A percentile compares a stretch with the other conserved stretches of the same genome.
These are phyloP conservation scores for Termitomyces sp. DNA, from an alignment of 768 basidiomycete species.

Conservation along the genomic window DNA sequence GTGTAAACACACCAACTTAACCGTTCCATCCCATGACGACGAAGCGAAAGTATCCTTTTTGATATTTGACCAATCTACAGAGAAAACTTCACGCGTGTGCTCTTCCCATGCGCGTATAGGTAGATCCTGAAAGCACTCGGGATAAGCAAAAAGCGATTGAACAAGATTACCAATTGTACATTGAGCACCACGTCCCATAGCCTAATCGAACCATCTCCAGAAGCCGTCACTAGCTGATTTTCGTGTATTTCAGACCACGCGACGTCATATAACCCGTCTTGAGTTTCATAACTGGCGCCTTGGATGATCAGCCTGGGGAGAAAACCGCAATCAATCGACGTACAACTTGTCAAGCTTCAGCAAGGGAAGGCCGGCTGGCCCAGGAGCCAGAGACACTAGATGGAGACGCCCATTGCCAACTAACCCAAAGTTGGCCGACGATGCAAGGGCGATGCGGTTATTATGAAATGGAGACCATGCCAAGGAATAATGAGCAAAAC, in stretches of 20 bases:
- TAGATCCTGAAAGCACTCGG: constrained; percentile 57
- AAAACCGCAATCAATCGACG: constrained; percentile 28
- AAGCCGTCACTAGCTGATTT: constrained; percentile 87
- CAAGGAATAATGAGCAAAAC: constrained; percentile 79
- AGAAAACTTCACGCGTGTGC: constrained; percentile 90
- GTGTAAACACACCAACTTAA: constrained; percentile 71
- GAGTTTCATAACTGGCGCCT: constrained; percentile 73
- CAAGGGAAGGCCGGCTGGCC: constrained; percentile 40
- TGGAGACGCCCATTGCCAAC: constrained; percentile 94
- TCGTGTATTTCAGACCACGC: constrained; percentile 97
- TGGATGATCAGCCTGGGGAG: constrained; percentile 24
- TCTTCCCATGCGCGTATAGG: constrained; percentile 94
- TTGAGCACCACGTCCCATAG: constrained; percentile 90
- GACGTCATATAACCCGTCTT: constrained; percentile 86
- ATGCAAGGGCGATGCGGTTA: constrained; percentile 72
- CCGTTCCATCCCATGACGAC: constrained; percentile 87
- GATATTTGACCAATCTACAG: constrained; percentile 94
- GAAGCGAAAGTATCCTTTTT: constrained; percentile 86
- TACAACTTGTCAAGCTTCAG: constrained; percentile 69
- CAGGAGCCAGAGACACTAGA: constrained; percentile 52
- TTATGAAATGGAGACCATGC: constrained; percentile 88
- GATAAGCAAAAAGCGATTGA: constrained; percentile 17
- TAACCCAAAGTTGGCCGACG: constrained; percentile 90
- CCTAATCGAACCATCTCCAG: constrained; percentile 87
- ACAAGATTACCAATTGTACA: constrained; percentile 40